A percentile compares a stretch with the other conserved stretches of the same genome.
These are phyloP conservation scores for Dichotomopilus funicola DNA, from an alignment of 2,329 filamentous ascomycete genomes.

Conservation along the genomic window DNA sequence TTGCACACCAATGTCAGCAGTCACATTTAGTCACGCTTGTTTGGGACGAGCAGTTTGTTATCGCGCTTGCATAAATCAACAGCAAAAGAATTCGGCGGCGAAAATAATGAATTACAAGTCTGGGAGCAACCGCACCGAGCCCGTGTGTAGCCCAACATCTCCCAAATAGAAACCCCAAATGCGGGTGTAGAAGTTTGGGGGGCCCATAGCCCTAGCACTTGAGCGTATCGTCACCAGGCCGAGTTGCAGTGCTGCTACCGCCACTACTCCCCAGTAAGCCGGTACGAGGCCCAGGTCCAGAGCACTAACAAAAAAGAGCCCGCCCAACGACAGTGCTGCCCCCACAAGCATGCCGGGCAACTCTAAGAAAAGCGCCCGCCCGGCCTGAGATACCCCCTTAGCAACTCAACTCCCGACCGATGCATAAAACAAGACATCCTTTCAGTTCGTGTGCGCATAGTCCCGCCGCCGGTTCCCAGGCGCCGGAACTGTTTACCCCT, in stretches of 20 bases:
- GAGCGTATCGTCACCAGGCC: too few species aligned
- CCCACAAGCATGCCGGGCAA: too few species aligned
- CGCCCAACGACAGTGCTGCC: not conserved
- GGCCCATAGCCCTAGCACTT: too few species aligned
- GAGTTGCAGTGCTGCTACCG: too few species aligned
- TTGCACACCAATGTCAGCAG: too few species aligned
- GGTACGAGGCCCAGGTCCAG: not conserved
- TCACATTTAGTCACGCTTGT: too few species aligned
- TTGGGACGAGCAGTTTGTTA: too few species aligned
- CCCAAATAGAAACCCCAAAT: conserved; percentile 23
- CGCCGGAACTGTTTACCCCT: not conserved
- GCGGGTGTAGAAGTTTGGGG: conserved; percentile 5
- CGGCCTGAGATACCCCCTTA: not conserved
- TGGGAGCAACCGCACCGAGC: conserved; percentile 23
- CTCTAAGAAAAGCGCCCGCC: not conserved
- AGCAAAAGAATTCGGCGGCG: not conserved
- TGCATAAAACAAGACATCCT: not conserved
- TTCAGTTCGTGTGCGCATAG: not conserved
- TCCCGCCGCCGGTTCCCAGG: not conserved
- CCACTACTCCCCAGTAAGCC: not conserved
- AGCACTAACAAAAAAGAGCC: not conserved
- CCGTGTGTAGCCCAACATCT: conserved; percentile 23
- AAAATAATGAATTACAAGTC: conserved; percentile 24
- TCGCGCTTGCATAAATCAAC: not conserved
- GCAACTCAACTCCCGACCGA: conserved; percentile 7